Conservation (phyloP, 768 basidiomycete species). For the Trametes cingulata region DNA sequence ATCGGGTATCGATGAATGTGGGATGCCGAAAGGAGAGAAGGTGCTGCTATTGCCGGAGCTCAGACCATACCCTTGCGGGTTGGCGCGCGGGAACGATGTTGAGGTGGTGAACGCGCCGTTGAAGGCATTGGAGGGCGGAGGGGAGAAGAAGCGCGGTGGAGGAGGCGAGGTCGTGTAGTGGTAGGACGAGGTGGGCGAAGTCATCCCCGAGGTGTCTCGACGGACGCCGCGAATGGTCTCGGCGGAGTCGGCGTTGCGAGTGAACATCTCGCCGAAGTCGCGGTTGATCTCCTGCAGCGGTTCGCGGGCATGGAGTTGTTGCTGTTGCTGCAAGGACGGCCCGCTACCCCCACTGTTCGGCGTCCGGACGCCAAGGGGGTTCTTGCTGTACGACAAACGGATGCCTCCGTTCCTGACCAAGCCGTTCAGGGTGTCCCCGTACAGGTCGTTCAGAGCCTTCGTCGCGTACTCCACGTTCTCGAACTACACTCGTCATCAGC, state of each 20-base stretch:
- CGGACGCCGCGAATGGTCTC: slow-evolving; percentile 27
- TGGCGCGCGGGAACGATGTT: slow-evolving; percentile 29
- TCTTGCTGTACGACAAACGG: slow-evolving; percentile 96
- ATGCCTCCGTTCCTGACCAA: slow-evolving; percentile 96
- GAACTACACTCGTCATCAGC: slow-evolving; percentile 52
- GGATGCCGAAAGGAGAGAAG: slow-evolving; percentile 41
- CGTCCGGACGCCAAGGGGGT: slow-evolving; percentile 90
- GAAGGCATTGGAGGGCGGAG: slow-evolving; percentile 31
- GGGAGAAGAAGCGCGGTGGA: slow-evolving; percentile 39
- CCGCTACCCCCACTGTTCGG: slow-evolving; percentile 51
- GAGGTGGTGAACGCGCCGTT: slow-evolving; percentile 20
- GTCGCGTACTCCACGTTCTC: slow-evolving; percentile 86
- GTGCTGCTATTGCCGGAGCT: slow-evolving; percentile 25
- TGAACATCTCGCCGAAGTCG: slow-evolving; percentile 12
- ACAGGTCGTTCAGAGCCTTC: slow-evolving; percentile 84
- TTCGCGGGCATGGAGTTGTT: slow-evolving; percentile 22
- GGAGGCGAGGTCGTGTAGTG: slow-evolving; percentile 38
- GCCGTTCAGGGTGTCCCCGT: slow-evolving; percentile 89
- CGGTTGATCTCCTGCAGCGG: slow-evolving; percentile 9
- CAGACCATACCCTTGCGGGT: slow-evolving; percentile 29
- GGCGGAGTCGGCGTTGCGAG: slow-evolving; percentile 24
- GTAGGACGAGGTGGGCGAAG: slow-evolving; percentile 35
- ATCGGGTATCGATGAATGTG: slow-evolving; percentile 35
- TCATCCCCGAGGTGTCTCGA: slow-evolving; percentile 33
- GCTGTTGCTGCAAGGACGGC: slow-evolving; percentile 23